These are phyloP conservation scores for Mycena vitilis DNA, from an alignment of 768 basidiomycete species.

Conservation along the genomic window DNA sequence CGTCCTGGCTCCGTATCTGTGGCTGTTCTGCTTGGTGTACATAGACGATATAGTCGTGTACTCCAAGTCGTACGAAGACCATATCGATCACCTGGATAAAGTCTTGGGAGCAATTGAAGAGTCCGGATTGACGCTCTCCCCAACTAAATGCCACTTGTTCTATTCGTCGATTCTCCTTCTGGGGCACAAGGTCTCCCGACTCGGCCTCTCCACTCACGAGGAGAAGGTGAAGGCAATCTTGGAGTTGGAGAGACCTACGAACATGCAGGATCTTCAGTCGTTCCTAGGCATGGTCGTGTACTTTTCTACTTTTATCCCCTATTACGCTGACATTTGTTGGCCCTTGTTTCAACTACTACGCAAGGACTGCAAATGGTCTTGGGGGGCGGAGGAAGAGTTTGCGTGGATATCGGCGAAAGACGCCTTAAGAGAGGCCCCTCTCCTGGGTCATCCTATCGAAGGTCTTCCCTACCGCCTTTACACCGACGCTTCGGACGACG, in stretches of 20 bases:
- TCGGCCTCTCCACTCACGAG: slow-evolving; percentile 16
- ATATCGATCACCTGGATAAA: slow-evolving; percentile 18
- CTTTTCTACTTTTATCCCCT: slow-evolving; percentile 26
- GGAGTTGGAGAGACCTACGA: background rate
- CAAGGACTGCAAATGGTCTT: slow-evolving; percentile 10
- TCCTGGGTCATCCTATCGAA: slow-evolving; percentile 37
- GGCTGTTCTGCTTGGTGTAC: too few relatives aligned
- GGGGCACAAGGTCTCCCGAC: background rate
- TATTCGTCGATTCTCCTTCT: slow-evolving; percentile 1
- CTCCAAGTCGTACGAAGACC: too few relatives aligned
- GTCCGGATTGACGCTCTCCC: background rate
- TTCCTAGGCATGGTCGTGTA: slow-evolving; percentile 37
- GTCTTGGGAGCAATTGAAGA: slow-evolving; percentile 36
- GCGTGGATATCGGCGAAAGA: slow-evolving; percentile 37
- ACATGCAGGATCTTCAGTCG: slow-evolving; percentile 22
- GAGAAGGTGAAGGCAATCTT: slow-evolving; percentile 18
- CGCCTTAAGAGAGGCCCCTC: slow-evolving; percentile 37
- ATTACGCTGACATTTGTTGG: slow-evolving; percentile 17
- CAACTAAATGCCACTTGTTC: slow-evolving; percentile 14
- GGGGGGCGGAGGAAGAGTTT: slow-evolving; percentile 22
- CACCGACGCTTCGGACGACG: slow-evolving; percentile 38
- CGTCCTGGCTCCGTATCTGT: too few relatives aligned
- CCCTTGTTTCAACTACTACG: slow-evolving; percentile 25
- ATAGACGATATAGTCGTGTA: too few relatives aligned
- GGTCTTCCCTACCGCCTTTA: slow-evolving; percentile 42